Evolutionary conservation across 2,329 filamentous ascomycete species (phyloP).

Genomic region (Fusarium sp.): DNA sequence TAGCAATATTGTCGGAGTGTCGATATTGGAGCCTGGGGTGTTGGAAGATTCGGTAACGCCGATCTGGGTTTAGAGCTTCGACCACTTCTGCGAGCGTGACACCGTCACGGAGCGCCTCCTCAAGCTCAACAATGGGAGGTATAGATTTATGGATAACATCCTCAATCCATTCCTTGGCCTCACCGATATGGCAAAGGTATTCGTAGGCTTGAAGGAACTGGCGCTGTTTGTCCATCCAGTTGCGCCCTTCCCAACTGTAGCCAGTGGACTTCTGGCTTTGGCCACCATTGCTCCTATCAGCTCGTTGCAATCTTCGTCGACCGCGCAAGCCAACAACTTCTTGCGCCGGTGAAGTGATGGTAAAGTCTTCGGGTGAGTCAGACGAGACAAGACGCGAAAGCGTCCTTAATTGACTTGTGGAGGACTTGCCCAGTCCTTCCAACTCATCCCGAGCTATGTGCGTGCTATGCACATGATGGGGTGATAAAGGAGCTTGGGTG

Average conservation of each 20-base stretch:
- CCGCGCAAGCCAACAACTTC: constrained; percentile 90
- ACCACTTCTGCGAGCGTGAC: constrained; percentile 95
- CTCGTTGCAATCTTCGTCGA: constrained; percentile 80
- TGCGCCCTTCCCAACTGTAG: constrained; percentile 81
- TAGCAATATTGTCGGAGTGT: constrained; percentile 96
- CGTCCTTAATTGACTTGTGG: constrained; percentile 87
- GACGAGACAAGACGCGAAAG: constrained; percentile 83
- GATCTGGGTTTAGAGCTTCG: constrained; percentile 82
- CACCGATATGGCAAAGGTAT: constrained; percentile 97
- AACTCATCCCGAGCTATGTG: constrained; percentile 74
- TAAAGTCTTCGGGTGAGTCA: constrained; percentile 79
- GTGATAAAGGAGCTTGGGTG: constrained; percentile 44
- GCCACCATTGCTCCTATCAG: constrained; percentile 60
- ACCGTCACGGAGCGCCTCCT: constrained; percentile 90
- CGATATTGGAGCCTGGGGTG: constrained; percentile 87
- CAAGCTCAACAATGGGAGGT: constrained; percentile 90
- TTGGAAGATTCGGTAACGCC: constrained; percentile 82
- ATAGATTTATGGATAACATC: constrained; percentile 84
- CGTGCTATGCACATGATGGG: constrained; percentile 45
- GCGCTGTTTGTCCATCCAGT: constrained; percentile 99
- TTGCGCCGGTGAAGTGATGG: constrained; percentile 77
- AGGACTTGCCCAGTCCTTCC: constrained; percentile 83
- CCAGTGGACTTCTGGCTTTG: constrained; percentile 57
- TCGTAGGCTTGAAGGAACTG: constrained; percentile 98
- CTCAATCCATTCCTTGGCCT: constrained; percentile 99